Percentiles rank a stretch among this genome's conserved stretches.
Conservation (phyloP, 805 yeast species). For the Sugiyamaella floridensis region DNA sequence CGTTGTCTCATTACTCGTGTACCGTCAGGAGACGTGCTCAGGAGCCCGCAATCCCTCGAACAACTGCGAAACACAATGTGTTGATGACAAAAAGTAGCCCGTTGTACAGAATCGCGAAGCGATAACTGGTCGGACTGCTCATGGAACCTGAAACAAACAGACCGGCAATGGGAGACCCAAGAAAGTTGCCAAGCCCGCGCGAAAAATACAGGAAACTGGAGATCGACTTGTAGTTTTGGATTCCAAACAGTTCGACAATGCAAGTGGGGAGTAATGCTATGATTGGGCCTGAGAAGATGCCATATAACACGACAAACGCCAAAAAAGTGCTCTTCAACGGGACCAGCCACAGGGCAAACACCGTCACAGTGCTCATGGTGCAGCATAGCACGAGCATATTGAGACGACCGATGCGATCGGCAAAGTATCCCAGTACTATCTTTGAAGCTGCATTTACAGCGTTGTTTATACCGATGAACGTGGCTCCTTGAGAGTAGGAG, state of each 20-base stretch:
- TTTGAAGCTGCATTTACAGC: slow-evolving; percentile 29
- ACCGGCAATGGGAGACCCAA: slow-evolving; percentile 22
- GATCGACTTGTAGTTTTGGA: slow-evolving; percentile 16
- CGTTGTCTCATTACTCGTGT: too few relatives aligned
- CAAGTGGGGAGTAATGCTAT: slow-evolving; percentile 18
- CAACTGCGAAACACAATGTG: slow-evolving; percentile 7
- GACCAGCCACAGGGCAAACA: slow-evolving; percentile 36
- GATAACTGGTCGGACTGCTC: slow-evolving; percentile 8
- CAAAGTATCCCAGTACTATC: slow-evolving; percentile 44
- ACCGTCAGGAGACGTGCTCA: background rate
- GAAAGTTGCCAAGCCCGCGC: slow-evolving; percentile 18
- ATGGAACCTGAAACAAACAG: slow-evolving; percentile 8
- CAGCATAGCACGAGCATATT: slow-evolving; percentile 47
- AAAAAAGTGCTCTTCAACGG: slow-evolving; percentile 11
- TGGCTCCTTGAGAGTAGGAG: slow-evolving; percentile 16
- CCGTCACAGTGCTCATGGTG: slow-evolving; percentile 37
- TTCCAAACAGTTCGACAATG: slow-evolving; percentile 19
- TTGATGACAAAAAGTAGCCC: slow-evolving; percentile 13
- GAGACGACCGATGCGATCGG: slow-evolving; percentile 49
- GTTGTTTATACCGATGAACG: slow-evolving; percentile 18
- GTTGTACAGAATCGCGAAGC: slow-evolving; percentile 15
- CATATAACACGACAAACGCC: slow-evolving; percentile 17
- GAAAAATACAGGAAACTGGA: slow-evolving; percentile 17
- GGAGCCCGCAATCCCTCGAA: slow-evolving; percentile 24
- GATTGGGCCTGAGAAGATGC: slow-evolving; percentile 18